Evolutionary conservation across 2,329 filamentous ascomycete species (phyloP).

Genomic region (Chrysosporium queenslandicum): DNA sequence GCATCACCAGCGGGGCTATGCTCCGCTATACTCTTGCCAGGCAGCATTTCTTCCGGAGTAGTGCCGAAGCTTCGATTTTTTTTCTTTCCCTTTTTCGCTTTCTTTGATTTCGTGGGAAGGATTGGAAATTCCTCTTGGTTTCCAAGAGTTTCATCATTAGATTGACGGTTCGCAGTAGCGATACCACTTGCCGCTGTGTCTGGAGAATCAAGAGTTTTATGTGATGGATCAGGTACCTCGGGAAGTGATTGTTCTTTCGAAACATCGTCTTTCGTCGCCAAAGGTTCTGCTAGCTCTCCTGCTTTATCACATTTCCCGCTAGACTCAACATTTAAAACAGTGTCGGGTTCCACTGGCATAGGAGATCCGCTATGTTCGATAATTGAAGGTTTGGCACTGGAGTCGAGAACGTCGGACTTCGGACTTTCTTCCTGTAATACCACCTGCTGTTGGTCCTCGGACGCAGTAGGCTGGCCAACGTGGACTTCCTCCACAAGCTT

Average conservation of each 20-base stretch:
- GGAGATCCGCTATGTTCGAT: neutral
- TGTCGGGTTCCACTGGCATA: neutral
- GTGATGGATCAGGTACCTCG: neutral
- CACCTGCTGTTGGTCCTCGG: neutral
- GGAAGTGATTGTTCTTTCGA: neutral
- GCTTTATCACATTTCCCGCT: neutral
- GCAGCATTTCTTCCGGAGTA: neutral
- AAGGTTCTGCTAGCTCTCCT: neutral
- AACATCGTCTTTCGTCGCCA: neutral
- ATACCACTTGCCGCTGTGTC: too few relatives aligned
- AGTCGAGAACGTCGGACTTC: neutral
- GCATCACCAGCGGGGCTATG: neutral
- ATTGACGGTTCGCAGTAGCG: neutral
- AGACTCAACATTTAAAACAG: neutral
- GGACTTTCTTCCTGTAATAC: neutral
- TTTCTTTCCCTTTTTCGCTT: conserved; percentile 25
- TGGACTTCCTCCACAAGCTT: neutral
- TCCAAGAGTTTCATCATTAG: neutral
- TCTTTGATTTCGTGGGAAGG: conserved; percentile 20
- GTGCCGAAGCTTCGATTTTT: conserved; percentile 12
- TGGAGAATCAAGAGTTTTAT: neutral
- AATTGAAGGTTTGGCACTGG: neutral
- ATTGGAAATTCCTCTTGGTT: neutral
- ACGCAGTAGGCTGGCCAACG: neutral
- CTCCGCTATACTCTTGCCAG: neutral